Evolutionary conservation across 306 rosid species (phyloP), one percentile per base, ranked within the genome.

Genomic region (Astragalus glycyphyllos): DNA sequence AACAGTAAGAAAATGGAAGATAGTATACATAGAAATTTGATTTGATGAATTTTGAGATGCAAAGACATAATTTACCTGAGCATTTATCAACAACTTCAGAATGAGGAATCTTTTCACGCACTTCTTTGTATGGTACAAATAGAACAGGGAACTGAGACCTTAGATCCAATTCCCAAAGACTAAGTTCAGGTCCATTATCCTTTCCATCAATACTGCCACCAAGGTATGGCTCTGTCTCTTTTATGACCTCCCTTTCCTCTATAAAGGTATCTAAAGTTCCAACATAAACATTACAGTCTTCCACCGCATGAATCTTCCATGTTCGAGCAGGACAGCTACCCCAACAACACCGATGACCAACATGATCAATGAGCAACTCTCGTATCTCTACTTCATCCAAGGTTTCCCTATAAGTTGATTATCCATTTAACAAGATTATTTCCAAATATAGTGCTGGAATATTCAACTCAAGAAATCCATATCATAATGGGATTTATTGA

Each of bases 301-400:
- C 99, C 46, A 94, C 89, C 3, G 89, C 85, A 50, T 57, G 80
- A 77, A 94, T 91, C 82, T 82, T 91, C 99, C 96, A 89, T n/a
- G 88, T 91, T 68, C 97, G 83, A 78, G 99, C 99, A 4, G 99
- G 97, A 79, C 85, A 92, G 57, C 99, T 94, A 83, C 96, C 99
- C 99, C 99, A 94, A 74, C 99, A 94, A 66, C 96, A 91, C 17
- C 91, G 92, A 72, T 94, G 99, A 65, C 99, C 97, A 71, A 94
- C 95, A 67, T 89, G 92, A 82, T 94, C 99, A 70, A 94, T 89
- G 44, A 91, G 92, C 84, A 94, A 77, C 80, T 89, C 97, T 9
- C 99, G 82, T 74, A 94, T 91, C 84, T 91, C 99, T 29, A 94
- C 96, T 83, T 89, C 97, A 82, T 87, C 96, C 85, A 91, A 80